Evolutionary conservation across 1,284 basidiomycete genomes (phyloP).

Genomic region (Schizopora paradoxa): DNA sequence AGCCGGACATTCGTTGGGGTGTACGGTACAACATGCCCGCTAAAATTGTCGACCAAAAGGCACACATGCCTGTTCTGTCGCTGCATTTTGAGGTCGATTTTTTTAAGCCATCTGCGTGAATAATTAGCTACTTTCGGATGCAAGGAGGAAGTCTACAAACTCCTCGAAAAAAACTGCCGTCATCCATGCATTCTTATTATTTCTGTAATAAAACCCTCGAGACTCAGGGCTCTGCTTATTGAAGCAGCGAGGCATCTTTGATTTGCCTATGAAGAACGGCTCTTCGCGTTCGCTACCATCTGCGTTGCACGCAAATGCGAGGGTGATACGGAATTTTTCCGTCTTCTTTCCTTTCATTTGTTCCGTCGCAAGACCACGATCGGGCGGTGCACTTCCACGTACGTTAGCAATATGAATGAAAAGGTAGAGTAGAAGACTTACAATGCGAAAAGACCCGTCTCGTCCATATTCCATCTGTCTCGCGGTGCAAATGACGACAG

Average conservation of each 20-base stretch:
- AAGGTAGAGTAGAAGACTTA: slow-evolving; percentile 11
- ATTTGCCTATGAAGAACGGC: slow-evolving; percentile 32
- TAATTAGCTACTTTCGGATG: slow-evolving; percentile 18
- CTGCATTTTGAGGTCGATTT: too few relatives aligned
- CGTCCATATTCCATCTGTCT: slow-evolving; percentile 33
- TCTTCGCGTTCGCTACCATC: slow-evolving; percentile 28
- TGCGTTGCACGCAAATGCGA: slow-evolving; percentile 28
- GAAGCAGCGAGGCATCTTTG: slow-evolving; percentile 28
- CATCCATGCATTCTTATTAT: slow-evolving; percentile 36
- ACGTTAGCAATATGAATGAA: background rate
- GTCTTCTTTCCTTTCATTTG: slow-evolving; percentile 29
- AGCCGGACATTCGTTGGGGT: slow-evolving; percentile 23
- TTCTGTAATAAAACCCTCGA: slow-evolving; percentile 30
- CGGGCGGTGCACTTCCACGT: slow-evolving; percentile 23
- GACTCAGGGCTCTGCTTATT: slow-evolving; percentile 20
- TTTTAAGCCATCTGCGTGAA: too few relatives aligned
- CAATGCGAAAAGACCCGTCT: slow-evolving; percentile 31
- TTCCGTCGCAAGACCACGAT: slow-evolving; percentile 27
- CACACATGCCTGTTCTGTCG: background rate
- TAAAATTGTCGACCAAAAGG: slow-evolving; percentile 15
- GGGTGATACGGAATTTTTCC: slow-evolving; percentile 28
- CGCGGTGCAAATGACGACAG: slow-evolving; percentile 22
- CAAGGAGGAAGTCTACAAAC: slow-evolving; percentile 22
- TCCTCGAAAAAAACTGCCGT: slow-evolving; percentile 29
- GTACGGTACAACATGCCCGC: slow-evolving; percentile 12